Conservation (phyloP, 2,329 filamentous ascomycete species). For the Leptographium flavum region DNA sequence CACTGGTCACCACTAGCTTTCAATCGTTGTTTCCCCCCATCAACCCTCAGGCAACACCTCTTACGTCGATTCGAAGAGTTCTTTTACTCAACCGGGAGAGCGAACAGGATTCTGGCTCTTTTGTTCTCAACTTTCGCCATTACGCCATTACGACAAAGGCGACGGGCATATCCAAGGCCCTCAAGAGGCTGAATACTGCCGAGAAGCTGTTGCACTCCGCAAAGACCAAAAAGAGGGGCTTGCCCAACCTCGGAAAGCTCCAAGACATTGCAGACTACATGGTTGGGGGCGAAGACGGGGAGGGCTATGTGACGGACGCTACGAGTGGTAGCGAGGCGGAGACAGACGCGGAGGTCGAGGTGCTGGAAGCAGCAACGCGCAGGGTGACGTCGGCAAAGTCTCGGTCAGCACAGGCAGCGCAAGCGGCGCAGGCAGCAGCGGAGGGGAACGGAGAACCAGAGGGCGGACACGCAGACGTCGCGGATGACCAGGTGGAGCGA, state of each 20-base stretch:
- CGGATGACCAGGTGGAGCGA: conserved; percentile 52
- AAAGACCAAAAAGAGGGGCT: conserved; percentile 49
- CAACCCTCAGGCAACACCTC: conserved; percentile 75
- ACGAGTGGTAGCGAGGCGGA: conserved; percentile 84
- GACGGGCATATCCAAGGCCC: conserved; percentile 68
- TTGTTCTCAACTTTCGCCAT: conserved; percentile 77
- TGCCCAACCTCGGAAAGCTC: conserved; percentile 82
- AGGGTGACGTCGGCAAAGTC: conserved; percentile 41
- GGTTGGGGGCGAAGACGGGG: conserved; percentile 62
- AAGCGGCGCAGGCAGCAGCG: conserved; percentile 14
- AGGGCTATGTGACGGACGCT: conserved; percentile 72
- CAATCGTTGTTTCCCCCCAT: conserved; percentile 94
- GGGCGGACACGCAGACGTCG: conserved; percentile 25
- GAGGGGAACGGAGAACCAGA: conserved; percentile 24
- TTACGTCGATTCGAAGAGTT: conserved; percentile 85
- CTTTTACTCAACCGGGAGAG: conserved; percentile 77
- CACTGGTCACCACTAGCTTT: conserved; percentile 83
- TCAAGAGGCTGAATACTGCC: conserved; percentile 72
- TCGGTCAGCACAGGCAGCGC: conserved; percentile 29
- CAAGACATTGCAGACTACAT: conserved; percentile 93
- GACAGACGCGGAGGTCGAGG: conserved; percentile 89
- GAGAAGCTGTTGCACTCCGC: conserved; percentile 57
- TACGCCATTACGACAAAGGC: conserved; percentile 87
- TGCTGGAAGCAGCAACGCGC: conserved; percentile 49
- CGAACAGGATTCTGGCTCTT: conserved; percentile 45